These are phyloP conservation scores for Royoungia palumana DNA, from an alignment of 768 basidiomycete species.

Conservation along the genomic window DNA sequence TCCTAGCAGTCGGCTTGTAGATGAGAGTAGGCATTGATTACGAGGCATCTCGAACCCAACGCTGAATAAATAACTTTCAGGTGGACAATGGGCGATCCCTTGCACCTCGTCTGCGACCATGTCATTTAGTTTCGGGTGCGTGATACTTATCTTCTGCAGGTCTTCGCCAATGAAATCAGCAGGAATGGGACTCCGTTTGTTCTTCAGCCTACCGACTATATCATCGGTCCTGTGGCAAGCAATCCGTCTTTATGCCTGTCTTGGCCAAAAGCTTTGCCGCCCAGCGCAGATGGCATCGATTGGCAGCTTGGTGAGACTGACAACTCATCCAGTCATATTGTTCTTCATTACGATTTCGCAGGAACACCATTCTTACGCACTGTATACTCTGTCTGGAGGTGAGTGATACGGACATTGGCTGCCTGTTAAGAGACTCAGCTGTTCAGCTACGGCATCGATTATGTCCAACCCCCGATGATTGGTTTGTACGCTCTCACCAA, in stretches of 20 bases:
- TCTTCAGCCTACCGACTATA: constrained; percentile 70
- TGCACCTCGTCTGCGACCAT: constrained; percentile 59
- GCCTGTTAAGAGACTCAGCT: constrained; percentile 2
- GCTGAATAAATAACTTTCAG: constrained; percentile 23
- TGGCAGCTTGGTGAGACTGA: constrained; percentile 69
- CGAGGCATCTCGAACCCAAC: neutral
- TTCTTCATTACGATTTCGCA: constrained; percentile 18
- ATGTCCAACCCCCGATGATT: constrained; percentile 71
- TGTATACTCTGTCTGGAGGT: constrained; percentile 81
- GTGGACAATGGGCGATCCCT: constrained; percentile 74
- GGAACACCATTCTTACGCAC: constrained; percentile 68
- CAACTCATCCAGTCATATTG: neutral
- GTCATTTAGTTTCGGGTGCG: constrained; percentile 69
- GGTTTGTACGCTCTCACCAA: constrained; percentile 67
- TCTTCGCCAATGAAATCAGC: constrained; percentile 1
- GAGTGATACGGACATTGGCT: constrained; percentile 1
- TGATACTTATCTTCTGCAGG: neutral
- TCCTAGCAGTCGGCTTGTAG: constrained; percentile 64
- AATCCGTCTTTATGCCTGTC: constrained; percentile 66
- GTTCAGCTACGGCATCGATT: constrained; percentile 67
- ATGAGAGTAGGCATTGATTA: constrained; percentile 39
- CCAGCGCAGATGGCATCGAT: constrained; percentile 71
- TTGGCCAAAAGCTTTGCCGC: constrained; percentile 68
- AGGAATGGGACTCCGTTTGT: constrained; percentile 44
- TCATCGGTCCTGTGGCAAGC: constrained; percentile 66